Base-by-base conservation (phyloP, 2,329 filamentous ascomycete species). In the Diplodia mutila region DNA sequence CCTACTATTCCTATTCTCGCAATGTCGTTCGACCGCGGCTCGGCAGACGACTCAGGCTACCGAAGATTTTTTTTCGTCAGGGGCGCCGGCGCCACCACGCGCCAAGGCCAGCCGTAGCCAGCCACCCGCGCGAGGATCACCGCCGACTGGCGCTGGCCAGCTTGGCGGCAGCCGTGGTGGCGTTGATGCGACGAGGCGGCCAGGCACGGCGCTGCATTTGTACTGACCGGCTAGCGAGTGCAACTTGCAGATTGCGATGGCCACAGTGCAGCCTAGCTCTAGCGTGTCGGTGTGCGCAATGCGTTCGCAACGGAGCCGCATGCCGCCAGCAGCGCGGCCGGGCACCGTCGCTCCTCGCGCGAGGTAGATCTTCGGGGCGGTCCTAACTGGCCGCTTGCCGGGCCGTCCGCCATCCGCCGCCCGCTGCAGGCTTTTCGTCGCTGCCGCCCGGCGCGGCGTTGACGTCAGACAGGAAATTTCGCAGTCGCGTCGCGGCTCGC, bases 71-170 rank as follows among this genome's bases (percentile, higher is more conserved):
- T n/a, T 63, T 29, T 21, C 27, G 59, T 63, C 59, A 63, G 59
- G 59, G 59, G 59, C 59, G 34, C 32, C 16, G 29, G 46, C 46
- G 59, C 59, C 59, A 63, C 59, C 59, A 11, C 21, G 57, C 57
- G 59, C 59, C 59, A 63, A 51, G 42, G 25, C 54, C 18, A 21
- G 42, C 42, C 42, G 42, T 46, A n/a, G 23, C 2, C 42, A 63
- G 59, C 59, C 46, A 51, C 59, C 59, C 59, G 42, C 59, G 27
- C 59, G 59, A 61, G 57, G 57, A 63, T 63, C 59, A 34, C 59
- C 59, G n/a, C 42, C 42, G 42, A 46, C 42, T 46, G 42, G 42
- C 42, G 42, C 42, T 46, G 42, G 42, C 42, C 8, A 21, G 9
- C 42, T 42, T 42, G 39, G 39, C 39, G 51, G 25, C 11, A 34